Base-by-base conservation (phyloP, 192 early-diverging fungal species). In the Coemansia sp. region DNA sequence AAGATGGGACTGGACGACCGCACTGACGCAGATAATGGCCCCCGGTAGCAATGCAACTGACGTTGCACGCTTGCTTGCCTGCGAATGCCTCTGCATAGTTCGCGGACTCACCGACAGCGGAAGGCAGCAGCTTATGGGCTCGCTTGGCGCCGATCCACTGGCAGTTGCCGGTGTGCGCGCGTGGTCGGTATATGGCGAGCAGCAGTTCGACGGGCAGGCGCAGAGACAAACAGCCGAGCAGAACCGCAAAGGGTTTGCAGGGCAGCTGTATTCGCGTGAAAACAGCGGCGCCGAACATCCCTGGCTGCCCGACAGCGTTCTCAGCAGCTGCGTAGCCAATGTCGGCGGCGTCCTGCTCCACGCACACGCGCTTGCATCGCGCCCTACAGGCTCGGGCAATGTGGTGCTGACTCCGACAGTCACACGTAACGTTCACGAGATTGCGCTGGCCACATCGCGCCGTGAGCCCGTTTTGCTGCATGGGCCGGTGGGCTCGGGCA, bases 401-500 rank as follows among this genome's bases (percentile, higher is more conserved):
- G 80, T 96, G 14, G 85, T 95, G 13, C 64, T 85, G 19, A 97
- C 94, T 18, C 71, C 80, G 5, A 89, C 89, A 5, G 91, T 93
- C 1, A 59, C 72, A 10, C 72, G 67, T 5, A 93, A 93, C 64
- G 65, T 96, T 9, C 83, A 89, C 53, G 75, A 80, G 5, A 81
- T 96, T 26, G 88, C 84, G n/a, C 67, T 96, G 28, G 93, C 91
- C 0, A 60, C 91, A 13, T 96, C 93, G 20, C 83, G 90, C 18
- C 81, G 91, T 20, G 80, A 87, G 17, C 93, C 96, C 0, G 87
- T 95, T 23, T 72, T 99, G 54, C 72, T 97, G 37, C 85, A 90
- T 58, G 94, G 94, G 45, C 60, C 81, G 3, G 82, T 84, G 0
- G 96, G 96, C 8, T 74, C 80, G 1, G 96, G 96, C 46, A 99